Evolutionary conservation across 179 eudicot genomes (phyloP).

Genomic region (Camellia oleifera): DNA sequence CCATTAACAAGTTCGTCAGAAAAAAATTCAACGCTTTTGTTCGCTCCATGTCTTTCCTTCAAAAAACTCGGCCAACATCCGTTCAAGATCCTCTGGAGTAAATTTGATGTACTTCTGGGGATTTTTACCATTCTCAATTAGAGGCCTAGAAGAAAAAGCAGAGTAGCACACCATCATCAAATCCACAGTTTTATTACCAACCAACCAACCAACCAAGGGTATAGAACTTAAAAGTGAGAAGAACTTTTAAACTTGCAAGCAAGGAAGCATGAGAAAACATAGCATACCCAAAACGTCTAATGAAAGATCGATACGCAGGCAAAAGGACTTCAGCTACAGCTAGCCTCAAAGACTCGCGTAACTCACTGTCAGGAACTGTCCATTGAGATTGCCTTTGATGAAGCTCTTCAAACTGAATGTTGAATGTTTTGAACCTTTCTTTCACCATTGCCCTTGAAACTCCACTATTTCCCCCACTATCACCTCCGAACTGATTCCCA

Average conservation of each 20-base stretch:
- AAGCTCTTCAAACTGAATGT: conserved; percentile 77
- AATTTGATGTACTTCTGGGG: conserved; percentile 76
- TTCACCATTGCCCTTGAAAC: conserved; percentile 67
- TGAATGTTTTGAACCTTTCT: conserved; percentile 84
- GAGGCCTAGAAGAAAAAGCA: conserved; percentile 40
- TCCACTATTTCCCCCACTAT: conserved; percentile 29
- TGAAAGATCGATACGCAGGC: conserved; percentile 85
- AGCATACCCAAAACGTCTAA: conserved; percentile 67
- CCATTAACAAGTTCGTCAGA: not conserved
- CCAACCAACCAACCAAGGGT: not conserved
- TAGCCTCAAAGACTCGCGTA: conserved; percentile 80
- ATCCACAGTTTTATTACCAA: conserved; percentile 1
- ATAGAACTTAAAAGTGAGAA: no score
- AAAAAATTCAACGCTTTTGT: conserved; percentile 43
- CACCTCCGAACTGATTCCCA: conserved; percentile 30
- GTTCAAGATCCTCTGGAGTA: conserved; percentile 71
- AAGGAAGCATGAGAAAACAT: not conserved
- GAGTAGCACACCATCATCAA: not conserved
- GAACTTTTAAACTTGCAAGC: not conserved
- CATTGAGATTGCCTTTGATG: conserved; percentile 93
- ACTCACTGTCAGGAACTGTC: conserved; percentile 91
- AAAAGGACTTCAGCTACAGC: conserved; percentile 92
- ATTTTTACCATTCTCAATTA: conserved; percentile 67
- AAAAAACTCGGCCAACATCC: conserved; percentile 79
- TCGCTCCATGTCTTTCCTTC: conserved; percentile 77